Evolutionary conservation across 305 asterid genomes (phyloP), one percentile per base, ranked within the genome.

Genomic region (Petunia hybrid): DNA sequence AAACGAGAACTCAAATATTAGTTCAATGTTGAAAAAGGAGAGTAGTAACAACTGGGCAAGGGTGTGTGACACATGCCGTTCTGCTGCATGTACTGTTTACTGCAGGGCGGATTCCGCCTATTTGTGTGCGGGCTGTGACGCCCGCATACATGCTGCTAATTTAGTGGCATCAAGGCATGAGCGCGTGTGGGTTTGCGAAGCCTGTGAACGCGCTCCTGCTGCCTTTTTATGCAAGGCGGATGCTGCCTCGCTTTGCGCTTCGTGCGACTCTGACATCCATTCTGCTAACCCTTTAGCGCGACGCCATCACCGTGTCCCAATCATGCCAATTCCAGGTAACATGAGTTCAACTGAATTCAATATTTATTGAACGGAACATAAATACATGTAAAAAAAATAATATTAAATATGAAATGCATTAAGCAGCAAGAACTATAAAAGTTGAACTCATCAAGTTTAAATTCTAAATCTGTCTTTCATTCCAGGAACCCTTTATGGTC

Each of bases 221-320:
- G 94, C 90, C n/a, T 85, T 90, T 83, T 56, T 91, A 1, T 91
- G 94, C 89, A 90, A 91, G 83, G 95, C 97, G 8, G 95, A 92
- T 39, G 90, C 93, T 4, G 97, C 95, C 42, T 92, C 92, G n/a
- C 93, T 92, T 38, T 92, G 94, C 81, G 76, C 90, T 74, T 69
- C 88, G 81, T 91, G 95, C 81, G 97, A 92, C 67, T 81, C 90
- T 10, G 91, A 94, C 8, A 87, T 94, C 84, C 98, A 92, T 86
- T 89, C 96, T 0, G 97, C 95, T 16, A 92, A 93, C 71, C 92
- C 97, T 7, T 86, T 93, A 66, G 93, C 98, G 0, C 89, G 91
- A 43, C 96, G 98, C 83, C 98, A 92, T 90, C 95, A 89, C 87
- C 92, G 97, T 39, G 89, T 94, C 69, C 97, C 97, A 0, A 81